A percentile compares a stretch with the other conserved stretches of the same genome.
Evolutionary conservation across 192 early-diverging fungal species (phyloP).

Genomic region (Umbelopsis isabellina): DNA sequence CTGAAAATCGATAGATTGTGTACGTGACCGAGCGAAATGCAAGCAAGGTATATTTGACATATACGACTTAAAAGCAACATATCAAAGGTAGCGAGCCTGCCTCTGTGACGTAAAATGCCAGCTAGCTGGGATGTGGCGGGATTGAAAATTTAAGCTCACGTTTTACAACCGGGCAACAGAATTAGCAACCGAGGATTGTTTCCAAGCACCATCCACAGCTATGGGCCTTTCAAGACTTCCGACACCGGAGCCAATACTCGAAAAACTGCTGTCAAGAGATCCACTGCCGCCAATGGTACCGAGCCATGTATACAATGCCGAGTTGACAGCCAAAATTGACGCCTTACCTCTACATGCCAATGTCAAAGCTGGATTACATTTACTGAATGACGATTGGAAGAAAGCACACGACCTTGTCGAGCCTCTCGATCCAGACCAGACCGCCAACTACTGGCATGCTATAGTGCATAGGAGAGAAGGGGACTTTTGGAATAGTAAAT

Average conservation of each 20-base stretch:
- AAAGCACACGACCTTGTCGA: constrained; percentile 21
- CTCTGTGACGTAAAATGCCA: too few relatives aligned
- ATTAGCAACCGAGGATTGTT: not conserved
- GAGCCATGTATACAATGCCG: constrained; percentile 1
- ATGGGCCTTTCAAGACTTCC: constrained; percentile 7
- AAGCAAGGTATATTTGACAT: too few relatives aligned
- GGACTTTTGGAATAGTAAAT: constrained; percentile 26
- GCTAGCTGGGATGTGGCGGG: too few relatives aligned
- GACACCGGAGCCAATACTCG: constrained; percentile 10
- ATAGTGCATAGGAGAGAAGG: constrained; percentile 25
- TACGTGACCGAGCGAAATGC: too few relatives aligned
- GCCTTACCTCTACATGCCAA: constrained; percentile 4
- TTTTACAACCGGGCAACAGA: too few relatives aligned
- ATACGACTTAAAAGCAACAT: too few relatives aligned
- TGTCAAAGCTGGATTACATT: constrained; percentile 21
- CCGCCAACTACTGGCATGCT: constrained; percentile 17
- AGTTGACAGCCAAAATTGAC: constrained; percentile 9
- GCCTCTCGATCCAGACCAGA: constrained; percentile 7
- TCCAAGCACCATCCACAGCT: not conserved
- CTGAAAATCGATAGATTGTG: too few relatives aligned
- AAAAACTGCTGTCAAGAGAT: not conserved
- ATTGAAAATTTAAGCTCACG: too few relatives aligned
- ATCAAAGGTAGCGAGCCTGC: too few relatives aligned
- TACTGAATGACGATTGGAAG: constrained; percentile 22
- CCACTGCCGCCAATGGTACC: not conserved